Evolutionary conservation across 2,329 filamentous ascomycete genomes (phyloP), one percentile per base, ranked within the genome.

Genomic region (Paraphaeosphaeria sporulosa): DNA sequence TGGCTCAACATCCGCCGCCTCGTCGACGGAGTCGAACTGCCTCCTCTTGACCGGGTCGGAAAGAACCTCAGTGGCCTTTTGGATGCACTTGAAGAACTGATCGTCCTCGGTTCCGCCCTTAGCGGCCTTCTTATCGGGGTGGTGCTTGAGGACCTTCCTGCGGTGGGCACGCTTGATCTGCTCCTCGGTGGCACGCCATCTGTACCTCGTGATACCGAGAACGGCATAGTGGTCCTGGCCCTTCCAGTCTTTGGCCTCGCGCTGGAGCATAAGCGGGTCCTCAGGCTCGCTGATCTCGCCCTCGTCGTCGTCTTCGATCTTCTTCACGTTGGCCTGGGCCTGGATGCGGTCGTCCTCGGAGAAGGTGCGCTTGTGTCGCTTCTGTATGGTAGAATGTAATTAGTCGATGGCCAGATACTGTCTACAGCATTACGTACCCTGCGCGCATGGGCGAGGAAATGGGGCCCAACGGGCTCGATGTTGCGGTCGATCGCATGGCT

Each of bases 31-130:
- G 81, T 99, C 95, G 82, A 91, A 99, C 82, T 99, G 95, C 60
- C 94, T 90, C 64, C 95, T 92, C 84, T 93, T 96, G 78, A 89
- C 85, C 54, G 95, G 95, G 83, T 99, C 95, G 57, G 93, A 87
- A 19, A 99, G 90, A 55, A 98, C 87, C 75, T 99, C 95, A 72
- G 91, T 94, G 59, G 95, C 95, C 82, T 97, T 97, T 80, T 99
- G 96, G 80, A 99, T 99, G 82, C 96, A 99, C 87, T 99, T 99
- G 90, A 99, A 99, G 86, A 99, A 99, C 79, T 91, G 92, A 80
- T 99, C 95, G 81, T 97, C 94, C 74, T 98, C 94, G 70, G 88
- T 87, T 72, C 88, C 87, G 63, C 95, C 95, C 50, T 90, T 87
- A 30, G 95, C 95, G 17, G 96, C 95, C 84, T 96, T 96, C 90